Evolutionary conservation across 176 grass and related monocot species (phyloP), one percentile per base, ranked within the genome.

Genomic region (Oryza nivara): DNA sequence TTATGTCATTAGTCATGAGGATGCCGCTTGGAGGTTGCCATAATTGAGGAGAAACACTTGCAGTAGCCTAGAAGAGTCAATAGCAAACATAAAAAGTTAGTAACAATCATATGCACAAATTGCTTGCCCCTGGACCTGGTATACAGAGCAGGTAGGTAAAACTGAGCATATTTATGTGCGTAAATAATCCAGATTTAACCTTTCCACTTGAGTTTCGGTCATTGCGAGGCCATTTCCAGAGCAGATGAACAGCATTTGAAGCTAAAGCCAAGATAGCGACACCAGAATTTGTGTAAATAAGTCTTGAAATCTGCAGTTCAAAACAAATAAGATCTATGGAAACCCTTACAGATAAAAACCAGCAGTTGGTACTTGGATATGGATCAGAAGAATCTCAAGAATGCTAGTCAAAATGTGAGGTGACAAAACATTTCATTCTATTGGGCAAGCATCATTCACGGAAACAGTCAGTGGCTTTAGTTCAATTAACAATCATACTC

Each of bases 11-110:
- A n/a, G 97, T 99, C 97, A 99, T 99, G 58, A 96, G 83, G 60
- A 99, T 99, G 75, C 97, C 97, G 36, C 93, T 99, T 3, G 93
- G 76, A 64, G 97, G 93, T 94, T 99, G 97, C 97, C 97, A 99
- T 72, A 96, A 83, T 74, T 86, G 78, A 79, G 97, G 97, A 41
- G 92, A 75, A 64, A 99, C 86, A 80, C 81, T 88, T 3, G 97
- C 90, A 35, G 89, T 96, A 69, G 97, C 93, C 97, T 99, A 74
- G 12, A 92, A 74, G 75, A 89, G 49, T 75, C 17, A 80, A 84
- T 66, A 87, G 41, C 6, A 89, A 70, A 86, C 12, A 49, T 70
- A 81, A 71, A 67, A 58, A 82, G 65, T 87, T 87, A 84, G 68
- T 81, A 77, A 72, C 69, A 58, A 78, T 51, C 11, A 48, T 66